phyloP scores from a whole-genome alignment of 169 alveolate species.

The Cryptosporidium meleagridis region DNA sequence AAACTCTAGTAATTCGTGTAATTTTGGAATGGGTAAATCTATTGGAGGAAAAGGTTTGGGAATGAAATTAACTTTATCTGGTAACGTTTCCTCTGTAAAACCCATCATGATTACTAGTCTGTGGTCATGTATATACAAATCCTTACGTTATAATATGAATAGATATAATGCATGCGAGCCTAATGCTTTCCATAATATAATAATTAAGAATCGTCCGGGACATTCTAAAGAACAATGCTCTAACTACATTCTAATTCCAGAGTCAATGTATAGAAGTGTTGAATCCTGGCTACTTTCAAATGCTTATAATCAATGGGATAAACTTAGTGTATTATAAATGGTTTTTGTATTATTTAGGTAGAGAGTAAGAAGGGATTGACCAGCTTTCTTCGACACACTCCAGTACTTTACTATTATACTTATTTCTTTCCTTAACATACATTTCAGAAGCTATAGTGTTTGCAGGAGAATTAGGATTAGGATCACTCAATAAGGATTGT shows the following conservation, averaged over 20 bases:
- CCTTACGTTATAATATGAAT: slow-evolving; percentile 37
- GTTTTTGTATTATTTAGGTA: neutral
- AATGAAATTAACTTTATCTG: neutral
- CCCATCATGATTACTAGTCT: slow-evolving; percentile 66
- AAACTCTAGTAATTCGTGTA: neutral
- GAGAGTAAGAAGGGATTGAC: slow-evolving; percentile 27
- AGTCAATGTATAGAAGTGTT: slow-evolving; percentile 52
- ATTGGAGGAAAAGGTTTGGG: slow-evolving; percentile 37
- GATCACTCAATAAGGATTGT: slow-evolving; percentile 96
- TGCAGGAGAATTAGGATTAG: slow-evolving; percentile 97
- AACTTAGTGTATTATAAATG: slow-evolving; percentile 1
- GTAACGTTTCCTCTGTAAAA: slow-evolving; percentile 36
- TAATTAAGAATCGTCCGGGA: slow-evolving; percentile 13
- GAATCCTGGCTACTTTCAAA: slow-evolving; percentile 69
- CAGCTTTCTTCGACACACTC: slow-evolving; percentile 87
- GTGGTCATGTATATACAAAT: slow-evolving; percentile 68
- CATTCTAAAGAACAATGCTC: slow-evolving; percentile 1
- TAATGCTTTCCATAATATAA: slow-evolving; percentile 24
- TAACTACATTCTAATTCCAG: slow-evolving; percentile 60
- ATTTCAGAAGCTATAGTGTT: slow-evolving; percentile 96
- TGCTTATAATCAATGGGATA: slow-evolving; percentile 71
- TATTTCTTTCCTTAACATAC: slow-evolving; percentile 90
- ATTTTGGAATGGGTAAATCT: slow-evolving; percentile 36
- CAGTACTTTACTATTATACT: slow-evolving; percentile 91
- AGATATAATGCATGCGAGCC: slow-evolving; percentile 43